Conservation (phyloP, 2,329 filamentous ascomycete species). For the Colletotrichum gloeosporioides region DNA sequence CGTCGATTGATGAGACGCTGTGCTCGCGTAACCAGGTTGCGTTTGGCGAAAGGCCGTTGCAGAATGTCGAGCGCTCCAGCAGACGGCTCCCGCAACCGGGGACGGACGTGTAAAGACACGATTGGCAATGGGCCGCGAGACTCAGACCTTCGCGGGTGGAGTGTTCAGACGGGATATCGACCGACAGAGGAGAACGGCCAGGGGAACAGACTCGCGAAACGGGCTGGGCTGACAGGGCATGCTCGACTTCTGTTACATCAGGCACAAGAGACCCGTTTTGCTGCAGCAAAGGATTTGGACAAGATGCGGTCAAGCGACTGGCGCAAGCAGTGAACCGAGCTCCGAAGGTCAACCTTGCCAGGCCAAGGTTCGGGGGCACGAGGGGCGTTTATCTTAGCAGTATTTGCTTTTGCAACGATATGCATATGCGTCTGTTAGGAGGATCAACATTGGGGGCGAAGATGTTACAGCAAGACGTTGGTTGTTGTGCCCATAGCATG, state of each 20-base stretch:
- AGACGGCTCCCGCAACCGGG: not conserved
- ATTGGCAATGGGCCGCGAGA: slow-evolving; percentile 1
- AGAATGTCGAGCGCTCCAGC: not conserved
- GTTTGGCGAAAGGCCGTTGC: not conserved
- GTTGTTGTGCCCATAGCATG: not conserved
- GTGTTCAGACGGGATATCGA: not conserved
- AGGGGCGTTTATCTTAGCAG: slow-evolving; percentile 6
- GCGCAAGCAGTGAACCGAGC: not conserved
- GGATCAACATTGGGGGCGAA: not conserved
- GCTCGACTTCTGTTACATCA: not conserved
- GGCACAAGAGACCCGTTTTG: not conserved
- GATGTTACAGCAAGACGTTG: not conserved
- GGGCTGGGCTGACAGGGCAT: not conserved
- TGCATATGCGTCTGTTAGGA: not conserved
- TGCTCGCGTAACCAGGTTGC: not conserved
- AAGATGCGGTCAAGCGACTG: not conserved
- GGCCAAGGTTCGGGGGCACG: not conserved
- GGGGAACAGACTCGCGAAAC: not conserved
- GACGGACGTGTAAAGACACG: not conserved
- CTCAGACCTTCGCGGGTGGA: not conserved
- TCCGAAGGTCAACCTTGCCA: not conserved
- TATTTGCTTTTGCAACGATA: not conserved
- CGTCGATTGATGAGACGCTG: not conserved
- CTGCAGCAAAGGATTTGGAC: not conserved
- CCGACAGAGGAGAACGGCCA: not conserved